Evolutionary conservation across 257 asterid species (phyloP).

Genomic region (Ophiorrhiza pumila): DNA sequence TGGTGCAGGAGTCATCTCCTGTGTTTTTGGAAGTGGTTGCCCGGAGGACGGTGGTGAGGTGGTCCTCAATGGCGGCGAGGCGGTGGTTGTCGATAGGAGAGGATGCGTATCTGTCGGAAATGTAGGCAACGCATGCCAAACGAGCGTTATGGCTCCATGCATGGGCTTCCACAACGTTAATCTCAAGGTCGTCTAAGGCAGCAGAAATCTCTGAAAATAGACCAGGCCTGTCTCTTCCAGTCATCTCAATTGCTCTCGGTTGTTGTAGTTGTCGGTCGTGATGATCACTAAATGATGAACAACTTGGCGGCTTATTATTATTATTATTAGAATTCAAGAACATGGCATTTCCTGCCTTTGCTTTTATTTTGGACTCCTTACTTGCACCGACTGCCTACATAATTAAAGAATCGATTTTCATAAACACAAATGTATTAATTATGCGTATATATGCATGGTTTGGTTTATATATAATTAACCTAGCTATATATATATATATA

Average conservation of each 20-base stretch:
- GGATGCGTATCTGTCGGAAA: conserved; percentile 39
- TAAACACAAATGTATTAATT: too few relatives aligned
- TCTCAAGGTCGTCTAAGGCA: conserved; percentile 63
- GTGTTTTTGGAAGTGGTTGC: conserved; percentile 39
- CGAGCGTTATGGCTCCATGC: conserved; percentile 79
- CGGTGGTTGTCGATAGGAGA: conserved; percentile 53
- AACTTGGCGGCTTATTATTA: neutral
- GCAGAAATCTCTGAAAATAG: conserved; percentile 81
- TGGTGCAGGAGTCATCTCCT: conserved; percentile 20
- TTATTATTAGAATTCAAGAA: conserved; percentile 11
- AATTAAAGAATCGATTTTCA: too few relatives aligned
- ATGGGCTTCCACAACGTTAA: conserved; percentile 68
- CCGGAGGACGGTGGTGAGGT: conserved; percentile 58
- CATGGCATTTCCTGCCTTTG: conserved; percentile 18
- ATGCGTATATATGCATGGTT: too few relatives aligned
- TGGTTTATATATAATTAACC: too few relatives aligned
- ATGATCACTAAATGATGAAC: neutral
- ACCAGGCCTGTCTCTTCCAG: conserved; percentile 75
- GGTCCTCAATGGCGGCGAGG: conserved; percentile 59
- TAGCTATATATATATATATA: too few relatives aligned
- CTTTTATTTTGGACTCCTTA: conserved; percentile 17
- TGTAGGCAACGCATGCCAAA: conserved; percentile 66
- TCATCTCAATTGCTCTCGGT: conserved; percentile 63
- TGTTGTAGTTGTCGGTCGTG: conserved; percentile 17
- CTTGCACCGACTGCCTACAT: conserved; percentile 49